Evolutionary conservation across 2,329 filamentous ascomycete species (phyloP).

Genomic region (Penicillium sp.): DNA sequence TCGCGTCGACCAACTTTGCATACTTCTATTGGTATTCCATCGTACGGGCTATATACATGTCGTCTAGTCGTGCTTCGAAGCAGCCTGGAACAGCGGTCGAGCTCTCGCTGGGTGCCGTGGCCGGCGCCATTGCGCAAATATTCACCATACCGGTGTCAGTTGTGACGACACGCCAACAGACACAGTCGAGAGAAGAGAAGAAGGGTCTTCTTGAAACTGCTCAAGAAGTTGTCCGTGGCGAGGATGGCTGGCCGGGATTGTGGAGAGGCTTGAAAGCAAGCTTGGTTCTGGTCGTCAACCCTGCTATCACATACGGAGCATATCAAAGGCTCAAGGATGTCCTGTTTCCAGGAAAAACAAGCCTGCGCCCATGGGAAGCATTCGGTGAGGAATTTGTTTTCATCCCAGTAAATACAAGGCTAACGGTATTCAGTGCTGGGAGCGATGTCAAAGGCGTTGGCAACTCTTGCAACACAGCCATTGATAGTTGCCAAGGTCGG

Average conservation of each 20-base stretch:
- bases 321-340: slow-evolving; percentile 81
- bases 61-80: slow-evolving; percentile 53
- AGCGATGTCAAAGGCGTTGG: slow-evolving; percentile 85
- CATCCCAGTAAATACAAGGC: slow-evolving; percentile 43
- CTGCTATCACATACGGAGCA: slow-evolving; percentile 94
- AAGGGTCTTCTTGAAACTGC: slow-evolving; percentile 86
- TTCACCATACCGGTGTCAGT: slow-evolving; percentile 97
- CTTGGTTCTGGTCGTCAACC: slow-evolving; percentile 91
- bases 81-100: slow-evolving; percentile 76
- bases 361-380: slow-evolving; percentile 77
- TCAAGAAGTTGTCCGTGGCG: slow-evolving; percentile 80
- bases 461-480: slow-evolving; percentile 88
- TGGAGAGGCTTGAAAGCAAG: slow-evolving; percentile 97
- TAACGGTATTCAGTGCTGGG: slow-evolving; percentile 64
- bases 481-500: slow-evolving; percentile 98
- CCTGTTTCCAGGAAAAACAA: slow-evolving; percentile 72
- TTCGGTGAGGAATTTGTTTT: slow-evolving; percentile 58
- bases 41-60: slow-evolving; percentile 74
- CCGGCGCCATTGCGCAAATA: slow-evolving; percentile 86
- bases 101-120: slow-evolving; percentile 76
- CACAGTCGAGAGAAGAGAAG: slow-evolving; percentile 75
- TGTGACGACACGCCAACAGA: slow-evolving; percentile 93
- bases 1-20: slow-evolving; percentile 96
- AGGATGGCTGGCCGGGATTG: slow-evolving; percentile 82
- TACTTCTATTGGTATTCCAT: slow-evolving; percentile 99